Conservation (phyloP, 805 yeast species). For the Metschnikowia gelsemii region DNA sequence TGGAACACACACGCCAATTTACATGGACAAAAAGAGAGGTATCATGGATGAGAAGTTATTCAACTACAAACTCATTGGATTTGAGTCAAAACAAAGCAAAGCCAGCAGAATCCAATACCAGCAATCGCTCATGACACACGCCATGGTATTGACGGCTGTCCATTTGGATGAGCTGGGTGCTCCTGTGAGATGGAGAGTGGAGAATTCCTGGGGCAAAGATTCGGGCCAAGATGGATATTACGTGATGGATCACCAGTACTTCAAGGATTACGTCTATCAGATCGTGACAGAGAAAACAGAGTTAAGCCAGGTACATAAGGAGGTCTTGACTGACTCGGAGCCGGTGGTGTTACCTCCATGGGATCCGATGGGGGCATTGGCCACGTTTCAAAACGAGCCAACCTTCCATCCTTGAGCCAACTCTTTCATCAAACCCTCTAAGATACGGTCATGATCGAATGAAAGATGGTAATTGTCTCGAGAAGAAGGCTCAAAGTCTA, state of each 20-base stretch:
- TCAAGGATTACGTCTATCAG: constrained; percentile 73
- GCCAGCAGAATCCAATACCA: constrained; percentile 21
- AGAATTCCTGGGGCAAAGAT: constrained; percentile 76
- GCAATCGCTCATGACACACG: constrained; percentile 26
- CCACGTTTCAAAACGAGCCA: constrained; percentile 26
- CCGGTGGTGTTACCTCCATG: constrained; percentile 64
- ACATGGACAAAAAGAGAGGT: constrained; percentile 24
- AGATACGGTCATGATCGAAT: too few species aligned
- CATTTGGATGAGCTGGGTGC: constrained; percentile 38
- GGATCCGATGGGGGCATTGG: constrained; percentile 81
- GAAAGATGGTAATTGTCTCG: too few species aligned
- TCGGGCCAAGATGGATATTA: constrained; percentile 67
- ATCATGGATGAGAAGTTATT: constrained; percentile 22
- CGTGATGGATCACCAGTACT: constrained; percentile 71
- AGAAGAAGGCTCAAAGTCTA: too few species aligned
- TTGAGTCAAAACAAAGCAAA: constrained; percentile 18
- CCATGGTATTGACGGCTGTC: constrained; percentile 24
- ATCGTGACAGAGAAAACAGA: constrained; percentile 45
- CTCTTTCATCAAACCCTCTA: too few species aligned
- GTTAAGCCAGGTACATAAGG: constrained; percentile 30
- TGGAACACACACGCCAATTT: constrained; percentile 24
- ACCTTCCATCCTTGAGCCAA: too few species aligned
- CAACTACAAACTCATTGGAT: constrained; percentile 20
- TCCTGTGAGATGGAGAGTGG: constrained; percentile 70
- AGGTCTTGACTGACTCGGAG: constrained; percentile 39